phyloP scores from a whole-genome alignment of 108 stramenopile genomes.

The Cyclotella sp. region DNA sequence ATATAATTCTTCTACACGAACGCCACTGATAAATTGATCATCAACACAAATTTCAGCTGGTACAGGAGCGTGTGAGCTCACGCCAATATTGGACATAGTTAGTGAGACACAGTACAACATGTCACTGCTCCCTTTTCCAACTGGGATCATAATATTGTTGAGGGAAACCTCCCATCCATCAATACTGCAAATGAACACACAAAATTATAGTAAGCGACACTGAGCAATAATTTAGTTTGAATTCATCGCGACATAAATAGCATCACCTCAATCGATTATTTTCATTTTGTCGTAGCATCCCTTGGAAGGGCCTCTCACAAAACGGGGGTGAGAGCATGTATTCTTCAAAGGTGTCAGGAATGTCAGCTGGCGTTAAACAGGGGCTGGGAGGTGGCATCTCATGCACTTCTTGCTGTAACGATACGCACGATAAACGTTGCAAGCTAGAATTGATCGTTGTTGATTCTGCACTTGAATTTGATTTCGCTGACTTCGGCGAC shows the following conservation, averaged over 20 bases:
- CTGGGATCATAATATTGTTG: slow-evolving; percentile 73
- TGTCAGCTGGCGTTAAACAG: slow-evolving; percentile 15
- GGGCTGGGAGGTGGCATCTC: slow-evolving; percentile 31
- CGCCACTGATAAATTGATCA: slow-evolving; percentile 19
- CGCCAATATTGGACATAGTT: slow-evolving; percentile 48
- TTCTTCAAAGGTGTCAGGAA: slow-evolving; percentile 77
- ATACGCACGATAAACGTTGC: slow-evolving; percentile 66
- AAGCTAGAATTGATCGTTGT: slow-evolving; percentile 45
- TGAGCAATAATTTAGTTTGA: not conserved
- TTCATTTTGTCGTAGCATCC: slow-evolving; percentile 19
- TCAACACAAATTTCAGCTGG: not conserved
- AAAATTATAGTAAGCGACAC: slow-evolving; percentile 10
- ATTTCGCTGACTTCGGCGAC: slow-evolving; percentile 1
- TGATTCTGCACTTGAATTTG: slow-evolving; percentile 32
- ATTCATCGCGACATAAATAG: not conserved
- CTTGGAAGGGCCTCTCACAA: slow-evolving; percentile 54
- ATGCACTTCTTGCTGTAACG: slow-evolving; percentile 8
- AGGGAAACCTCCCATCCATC: slow-evolving; percentile 88
- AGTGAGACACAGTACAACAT: slow-evolving; percentile 80
- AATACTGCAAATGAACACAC: slow-evolving; percentile 30
- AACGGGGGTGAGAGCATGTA: slow-evolving; percentile 70
- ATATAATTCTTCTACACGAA: slow-evolving; percentile 22
- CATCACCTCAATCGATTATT: slow-evolving; percentile 34
- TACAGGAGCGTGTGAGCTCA: not conserved
- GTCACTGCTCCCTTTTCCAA: slow-evolving; percentile 52